Evolutionary conservation across 257 asterid species (phyloP), one percentile per base, ranked within the genome.

Genomic region (Ilex asprella): DNA sequence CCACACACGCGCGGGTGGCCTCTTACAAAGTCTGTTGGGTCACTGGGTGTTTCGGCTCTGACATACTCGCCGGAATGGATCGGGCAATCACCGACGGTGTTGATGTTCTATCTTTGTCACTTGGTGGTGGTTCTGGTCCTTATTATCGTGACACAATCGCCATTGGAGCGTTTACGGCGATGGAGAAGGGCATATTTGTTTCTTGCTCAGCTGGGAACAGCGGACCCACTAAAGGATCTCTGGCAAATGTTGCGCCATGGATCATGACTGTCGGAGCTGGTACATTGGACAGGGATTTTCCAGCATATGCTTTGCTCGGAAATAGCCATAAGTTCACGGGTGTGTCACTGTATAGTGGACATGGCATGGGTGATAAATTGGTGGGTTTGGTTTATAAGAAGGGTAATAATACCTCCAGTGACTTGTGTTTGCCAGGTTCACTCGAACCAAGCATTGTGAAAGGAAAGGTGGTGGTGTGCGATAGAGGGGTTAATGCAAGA

Each of bases 221-320:
- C 41, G 85, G 85, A 1, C 85, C 85, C 6, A 59, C 67, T 2
- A 76, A 61, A 58, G 66, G 76, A 6, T 73, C 80, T 1, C 47
- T 80, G 16, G 85, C 82, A 2, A 80, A 80, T 63, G 62, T 71
- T 10, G 85, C 82, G 31, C 85, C 85, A 0, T 80, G 85, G 85
- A 80, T 76, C 13, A 74, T 76, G 78, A 80, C 85, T 6, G 82
- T 80, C 5, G 85, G 85, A 0, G 85, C 85, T 0, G 85, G 85
- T 0, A 80, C 80, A 0, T 68, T 80, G 1, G 85, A 80, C 30
- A 68, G 85, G 10, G 85, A 80, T 51, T 80, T 80, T 61, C 85
- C 85, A 0, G 80, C 85, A 7, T 73, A 14, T 55, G 78, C 78
- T 31, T 30, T 21, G 7, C 51, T 80, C 11, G 85, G 85, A 8